phyloP scores from a whole-genome alignment of 2,329 filamentous ascomycete genomes.

The Chrysoporthe cubensis region DNA sequence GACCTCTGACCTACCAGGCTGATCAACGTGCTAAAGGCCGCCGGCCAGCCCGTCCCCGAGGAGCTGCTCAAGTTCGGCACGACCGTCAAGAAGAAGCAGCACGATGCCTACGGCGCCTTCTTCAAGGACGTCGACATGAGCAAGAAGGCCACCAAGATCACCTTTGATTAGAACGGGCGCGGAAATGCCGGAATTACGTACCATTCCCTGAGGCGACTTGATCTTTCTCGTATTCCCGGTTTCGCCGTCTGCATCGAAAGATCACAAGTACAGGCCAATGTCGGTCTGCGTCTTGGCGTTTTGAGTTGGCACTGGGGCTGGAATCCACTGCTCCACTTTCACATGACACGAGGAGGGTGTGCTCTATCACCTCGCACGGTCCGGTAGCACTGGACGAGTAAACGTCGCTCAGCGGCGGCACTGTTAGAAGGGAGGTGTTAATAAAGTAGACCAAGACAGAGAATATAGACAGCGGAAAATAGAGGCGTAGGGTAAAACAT shows the following conservation, averaged over 20 bases:
- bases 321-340: constrained; percentile 1
- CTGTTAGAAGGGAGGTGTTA: constrained; percentile 43
- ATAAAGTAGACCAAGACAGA: constrained; percentile 33
- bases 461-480: constrained; percentile 19
- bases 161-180: constrained; percentile 65
- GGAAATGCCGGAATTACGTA: background rate
- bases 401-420: constrained; percentile 56
- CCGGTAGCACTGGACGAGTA: constrained; percentile 55
- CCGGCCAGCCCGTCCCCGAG: constrained; percentile 88
- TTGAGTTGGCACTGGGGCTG: background rate
- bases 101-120: constrained; percentile 93
- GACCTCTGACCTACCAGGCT: constrained; percentile 54
- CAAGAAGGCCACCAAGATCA: constrained; percentile 89
- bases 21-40: constrained; percentile 91
- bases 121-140: constrained; percentile 87
- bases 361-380: constrained; percentile 42
- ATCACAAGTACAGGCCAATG: background rate
- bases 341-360: constrained; percentile 5
- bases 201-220: background rate
- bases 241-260: background rate
- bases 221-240: background rate
- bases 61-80: constrained; percentile 94
- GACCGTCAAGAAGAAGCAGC: constrained; percentile 98
- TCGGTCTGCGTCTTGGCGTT: constrained; percentile 9
- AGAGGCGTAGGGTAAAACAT: constrained; percentile 43